Evolutionary conservation across 1,284 basidiomycete genomes (phyloP), one percentile per base, ranked within the genome.

Genomic region (Ustilago hordei): DNA sequence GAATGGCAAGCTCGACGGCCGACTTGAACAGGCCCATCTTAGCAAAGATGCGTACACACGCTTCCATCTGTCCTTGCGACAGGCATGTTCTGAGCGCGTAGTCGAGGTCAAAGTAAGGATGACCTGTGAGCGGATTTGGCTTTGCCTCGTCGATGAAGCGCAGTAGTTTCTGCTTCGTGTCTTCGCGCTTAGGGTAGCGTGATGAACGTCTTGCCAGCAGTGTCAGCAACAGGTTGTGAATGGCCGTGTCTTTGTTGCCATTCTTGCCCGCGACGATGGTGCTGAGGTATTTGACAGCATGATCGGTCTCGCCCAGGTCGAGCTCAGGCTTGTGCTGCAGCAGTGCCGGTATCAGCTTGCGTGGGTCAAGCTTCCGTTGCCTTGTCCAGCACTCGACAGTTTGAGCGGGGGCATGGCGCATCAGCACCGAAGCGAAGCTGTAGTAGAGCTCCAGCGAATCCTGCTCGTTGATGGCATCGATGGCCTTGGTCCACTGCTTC

Each of bases 21-120:
- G 93, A 93, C 88, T 99, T 97, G 88, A 92, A 98, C 57, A 98
- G 87, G 0, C 94, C 95, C 95, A 99, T 96, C 88, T 97, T 95
- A 9, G 94, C 93, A 87, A 98, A 99, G 66, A 99, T 96, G 81
- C 95, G 92, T 48, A 99, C 95, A 85, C 95, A 98, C 1, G 96
- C 91, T 81, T 95, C 93, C 35, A 91, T 93, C 55, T 93, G 89
- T 6, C 91, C 91, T 48, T 92, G 89, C 17, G 79, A 69, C 75
- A 91, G 90, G 88, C 95, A 99, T 53, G 97, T 87, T 9, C 97
- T 91, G 67, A 99, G 86, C 0, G 96, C 97, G 84, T 98, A 99
- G 87, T 99, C 95, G 43, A 99, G 90, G 81, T 99, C 96, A 84
- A 95, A 99, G 86, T 95, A 97, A 1, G 96, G 95, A 83, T 91